Evolutionary conservation across 371 early-diverging fungal genomes (phyloP).

Genomic region (Haplosporangium sp.): DNA sequence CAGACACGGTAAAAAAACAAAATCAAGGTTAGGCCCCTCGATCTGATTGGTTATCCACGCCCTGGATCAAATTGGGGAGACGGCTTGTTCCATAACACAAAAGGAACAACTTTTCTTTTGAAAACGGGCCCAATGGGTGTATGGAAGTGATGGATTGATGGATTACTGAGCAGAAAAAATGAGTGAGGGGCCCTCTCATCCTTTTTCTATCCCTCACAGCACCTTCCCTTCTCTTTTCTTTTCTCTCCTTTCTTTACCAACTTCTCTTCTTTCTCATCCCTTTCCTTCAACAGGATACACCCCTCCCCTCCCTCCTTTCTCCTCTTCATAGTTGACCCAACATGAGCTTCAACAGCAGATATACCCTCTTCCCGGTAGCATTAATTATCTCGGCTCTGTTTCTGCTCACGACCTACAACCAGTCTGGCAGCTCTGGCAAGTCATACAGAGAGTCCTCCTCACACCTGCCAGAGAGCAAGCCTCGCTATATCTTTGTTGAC

Average conservation of each 20-base stretch:
- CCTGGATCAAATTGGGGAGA: no score
- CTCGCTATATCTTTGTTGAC: conserved; percentile 33
- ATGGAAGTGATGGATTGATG: no score
- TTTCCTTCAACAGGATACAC: conserved; percentile 1
- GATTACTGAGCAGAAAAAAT: no score
- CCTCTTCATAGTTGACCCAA: not conserved
- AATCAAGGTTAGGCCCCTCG: no score
- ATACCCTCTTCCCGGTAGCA: not conserved
- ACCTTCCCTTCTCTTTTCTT: not conserved
- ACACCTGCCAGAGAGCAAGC: conserved; percentile 11
- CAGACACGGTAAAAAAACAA: no score
- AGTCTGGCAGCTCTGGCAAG: not conserved
- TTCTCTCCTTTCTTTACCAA: not conserved
- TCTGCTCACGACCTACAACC: not conserved
- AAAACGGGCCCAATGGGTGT: no score
- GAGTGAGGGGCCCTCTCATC: conserved; percentile 30
- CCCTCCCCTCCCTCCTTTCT: not conserved
- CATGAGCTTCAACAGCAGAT: not conserved
- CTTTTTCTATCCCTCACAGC: not conserved
- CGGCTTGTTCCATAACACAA: no score
- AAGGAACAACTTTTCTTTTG: no score
- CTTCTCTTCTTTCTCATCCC: not conserved
- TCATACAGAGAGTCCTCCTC: not conserved
- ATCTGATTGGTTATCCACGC: no score
- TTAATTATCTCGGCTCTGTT: not conserved